phyloP scores from a whole-genome alignment of 257 asterid species.

The Leonotis leonurus region DNA sequence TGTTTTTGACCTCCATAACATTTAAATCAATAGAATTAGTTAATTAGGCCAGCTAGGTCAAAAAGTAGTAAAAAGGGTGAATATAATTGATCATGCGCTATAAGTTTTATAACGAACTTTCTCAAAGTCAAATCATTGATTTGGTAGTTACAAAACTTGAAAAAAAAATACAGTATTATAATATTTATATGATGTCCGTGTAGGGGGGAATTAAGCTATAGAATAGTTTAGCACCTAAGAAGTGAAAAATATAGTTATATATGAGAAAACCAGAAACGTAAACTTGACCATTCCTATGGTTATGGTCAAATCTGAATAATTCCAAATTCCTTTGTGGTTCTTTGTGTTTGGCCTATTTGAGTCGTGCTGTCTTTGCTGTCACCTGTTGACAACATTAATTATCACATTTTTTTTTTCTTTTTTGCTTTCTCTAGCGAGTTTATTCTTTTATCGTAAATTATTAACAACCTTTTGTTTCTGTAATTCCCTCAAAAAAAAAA shows the following conservation, averaged over 20 bases:
- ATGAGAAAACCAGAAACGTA: neutral
- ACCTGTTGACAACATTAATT: neutral
- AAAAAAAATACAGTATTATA: neutral
- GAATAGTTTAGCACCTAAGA: neutral
- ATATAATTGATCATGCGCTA: slow-evolving; percentile 11
- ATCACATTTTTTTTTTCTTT: neutral
- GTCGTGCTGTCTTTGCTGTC: neutral
- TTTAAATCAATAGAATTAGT: neutral
- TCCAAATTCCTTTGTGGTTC: neutral
- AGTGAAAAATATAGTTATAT: neutral
- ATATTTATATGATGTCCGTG: too few species aligned
- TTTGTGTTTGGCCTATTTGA: neutral
- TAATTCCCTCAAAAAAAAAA: too few species aligned
- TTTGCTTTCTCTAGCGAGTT: neutral
- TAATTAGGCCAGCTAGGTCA: neutral
- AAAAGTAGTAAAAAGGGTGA: slow-evolving; percentile 4
- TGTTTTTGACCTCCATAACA: neutral
- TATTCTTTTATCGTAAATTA: too few species aligned
- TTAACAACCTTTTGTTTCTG: too few species aligned
- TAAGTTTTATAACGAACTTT: neutral
- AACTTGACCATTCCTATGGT: neutral
- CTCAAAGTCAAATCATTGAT: slow-evolving; percentile 17
- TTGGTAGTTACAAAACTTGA: neutral
- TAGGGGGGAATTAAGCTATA: neutral
- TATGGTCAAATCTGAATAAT: neutral